Percentiles rank a stretch among this genome's conserved stretches.
Evolutionary conservation across 192 early-diverging fungal genomes (phyloP).

Genomic region (Lobosporangium transversale): DNA sequence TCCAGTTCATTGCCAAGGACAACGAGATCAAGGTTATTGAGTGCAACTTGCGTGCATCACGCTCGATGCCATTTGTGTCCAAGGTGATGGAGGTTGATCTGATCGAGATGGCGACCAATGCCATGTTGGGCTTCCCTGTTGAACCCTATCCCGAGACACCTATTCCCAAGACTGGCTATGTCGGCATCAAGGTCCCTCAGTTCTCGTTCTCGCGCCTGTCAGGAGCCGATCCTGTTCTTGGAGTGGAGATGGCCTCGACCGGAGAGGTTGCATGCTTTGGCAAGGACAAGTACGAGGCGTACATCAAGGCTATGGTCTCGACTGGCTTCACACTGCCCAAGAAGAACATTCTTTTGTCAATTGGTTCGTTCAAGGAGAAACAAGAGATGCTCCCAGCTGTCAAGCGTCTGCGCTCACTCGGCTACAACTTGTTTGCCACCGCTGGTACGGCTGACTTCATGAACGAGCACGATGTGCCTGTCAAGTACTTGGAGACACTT

Average conservation of each 20-base stretch:
- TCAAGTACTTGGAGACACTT: constrained; percentile 89
- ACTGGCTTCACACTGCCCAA: constrained; percentile 93
- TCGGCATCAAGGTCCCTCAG: constrained; percentile 97
- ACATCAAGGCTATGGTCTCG: constrained; percentile 93
- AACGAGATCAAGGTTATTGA: constrained; percentile 99
- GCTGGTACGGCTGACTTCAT: constrained; percentile 97
- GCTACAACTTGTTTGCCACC: constrained; percentile 95
- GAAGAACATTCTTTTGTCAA: constrained; percentile 96
- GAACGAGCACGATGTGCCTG: constrained; percentile 91
- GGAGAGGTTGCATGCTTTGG: constrained; percentile 99
- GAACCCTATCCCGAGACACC: constrained; percentile 81
- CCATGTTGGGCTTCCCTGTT: constrained; percentile 87
- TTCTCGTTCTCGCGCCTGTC: constrained; percentile 95
- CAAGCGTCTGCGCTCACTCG: constrained; percentile 80
- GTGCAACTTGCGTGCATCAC: constrained; percentile 96
- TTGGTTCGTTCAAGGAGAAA: constrained; percentile 99
- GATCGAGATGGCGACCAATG: constrained; percentile 96
- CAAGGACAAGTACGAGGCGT: constrained; percentile 97
- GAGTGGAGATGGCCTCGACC: constrained; percentile 99
- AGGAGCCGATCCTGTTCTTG: constrained; percentile 97
- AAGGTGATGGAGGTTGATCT: constrained; percentile 95
- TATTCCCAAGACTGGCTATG: constrained; percentile 79
- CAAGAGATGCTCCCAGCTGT: constrained; percentile 94
- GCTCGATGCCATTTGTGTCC: constrained; percentile 98
- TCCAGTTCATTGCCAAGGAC: constrained; percentile 99